A percentile compares a stretch with the other conserved stretches of the same genome.
phyloP scores from a whole-genome alignment of 202 grass and related monocot genomes.

The Thinopyrum obtusiflorum region DNA sequence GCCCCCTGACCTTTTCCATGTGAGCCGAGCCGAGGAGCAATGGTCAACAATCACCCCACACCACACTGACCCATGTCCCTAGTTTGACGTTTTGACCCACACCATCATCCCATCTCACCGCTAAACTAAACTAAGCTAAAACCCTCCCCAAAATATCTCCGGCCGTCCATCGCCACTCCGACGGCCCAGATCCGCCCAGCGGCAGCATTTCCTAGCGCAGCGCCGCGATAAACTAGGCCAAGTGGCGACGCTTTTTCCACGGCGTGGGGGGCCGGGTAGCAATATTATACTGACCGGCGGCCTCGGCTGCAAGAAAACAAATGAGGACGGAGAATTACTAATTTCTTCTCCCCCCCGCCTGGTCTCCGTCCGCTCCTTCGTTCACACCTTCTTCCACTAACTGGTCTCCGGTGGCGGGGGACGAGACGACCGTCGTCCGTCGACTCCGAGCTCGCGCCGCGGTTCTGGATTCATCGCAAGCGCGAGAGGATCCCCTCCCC shows the following conservation, averaged over 20 bases:
- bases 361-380: conserved; percentile 23
- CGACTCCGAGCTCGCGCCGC: neutral
- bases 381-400: conserved; percentile 32
- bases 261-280: conserved; percentile 9
- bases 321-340: neutral
- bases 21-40: conserved; percentile 13
- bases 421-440: conserved; percentile 6
- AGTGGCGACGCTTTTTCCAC: conserved; percentile 4
- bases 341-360: neutral
- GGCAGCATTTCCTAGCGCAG: neutral
- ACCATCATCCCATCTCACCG: neutral
- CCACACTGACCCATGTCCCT: conserved; percentile 42
- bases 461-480: neutral
- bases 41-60: conserved; percentile 27
- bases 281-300: conserved; percentile 26
- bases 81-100: conserved; percentile 47
- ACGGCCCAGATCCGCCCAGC: neutral
- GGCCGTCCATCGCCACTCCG: neutral
- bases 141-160: neutral
- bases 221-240: neutral
- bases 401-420: neutral
- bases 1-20: conserved; percentile 27
- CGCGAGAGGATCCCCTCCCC: neutral
- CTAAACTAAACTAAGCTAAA: neutral
- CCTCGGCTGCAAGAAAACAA: conserved; percentile 21